Percentiles rank a stretch among this genome's conserved stretches.
These are phyloP conservation scores for Sugiyamaella grinbergsii DNA, from an alignment of 1,139 yeast genomes.

Conservation along the genomic window DNA sequence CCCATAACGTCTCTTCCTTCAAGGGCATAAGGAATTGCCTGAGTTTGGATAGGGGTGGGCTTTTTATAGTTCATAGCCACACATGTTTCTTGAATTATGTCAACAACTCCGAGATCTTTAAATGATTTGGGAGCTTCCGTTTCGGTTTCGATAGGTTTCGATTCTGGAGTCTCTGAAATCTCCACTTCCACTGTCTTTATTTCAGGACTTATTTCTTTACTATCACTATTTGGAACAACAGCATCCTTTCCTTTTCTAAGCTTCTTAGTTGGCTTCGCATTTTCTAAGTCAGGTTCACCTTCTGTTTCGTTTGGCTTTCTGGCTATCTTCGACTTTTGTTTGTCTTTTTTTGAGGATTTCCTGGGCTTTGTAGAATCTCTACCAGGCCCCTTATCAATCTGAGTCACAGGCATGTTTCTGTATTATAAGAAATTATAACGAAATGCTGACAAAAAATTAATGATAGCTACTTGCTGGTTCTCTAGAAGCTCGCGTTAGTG, in stretches of 20 bases:
- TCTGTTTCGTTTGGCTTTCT: constrained; percentile 13
- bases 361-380: constrained; percentile 1
- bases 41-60: constrained; percentile 94
- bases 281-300: neutral
- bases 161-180: neutral
- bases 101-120: constrained; percentile 65
- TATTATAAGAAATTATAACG: too few species aligned
- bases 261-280: neutral
- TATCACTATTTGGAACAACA: neutral
- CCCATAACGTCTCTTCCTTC: constrained; percentile 96
- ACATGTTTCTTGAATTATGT: constrained; percentile 72
- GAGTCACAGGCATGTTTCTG: constrained; percentile 7
- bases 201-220: neutral
- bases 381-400: constrained; percentile 9
- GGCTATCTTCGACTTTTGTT: neutral
- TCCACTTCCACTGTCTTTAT: neutral
- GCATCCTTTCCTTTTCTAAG: neutral
- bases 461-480: too few species aligned
- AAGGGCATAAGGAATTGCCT: constrained; percentile 88
- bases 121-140: constrained; percentile 39
- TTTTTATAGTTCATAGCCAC: constrained; percentile 74
- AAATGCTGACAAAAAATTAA: too few species aligned
- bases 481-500: neutral
- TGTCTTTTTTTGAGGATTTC: constrained; percentile 4
- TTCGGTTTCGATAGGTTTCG: constrained; percentile 26